These are phyloP conservation scores for Stephanodiscus triporus DNA, from an alignment of 108 stramenopile genomes.

Conservation along the genomic window DNA sequence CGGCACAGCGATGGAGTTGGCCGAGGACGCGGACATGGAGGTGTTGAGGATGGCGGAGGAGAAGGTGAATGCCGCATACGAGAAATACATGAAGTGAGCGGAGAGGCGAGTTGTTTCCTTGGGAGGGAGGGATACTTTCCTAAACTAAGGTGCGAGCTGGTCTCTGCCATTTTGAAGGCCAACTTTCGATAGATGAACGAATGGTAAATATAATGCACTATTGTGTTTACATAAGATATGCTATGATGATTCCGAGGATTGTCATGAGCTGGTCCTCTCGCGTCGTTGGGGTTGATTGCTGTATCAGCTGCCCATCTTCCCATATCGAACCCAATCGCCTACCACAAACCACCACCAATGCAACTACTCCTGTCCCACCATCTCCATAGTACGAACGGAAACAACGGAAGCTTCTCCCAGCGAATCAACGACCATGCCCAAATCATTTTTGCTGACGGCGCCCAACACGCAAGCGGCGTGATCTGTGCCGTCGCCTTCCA, in stretches of 20 bases:
- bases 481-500: slow-evolving; percentile 43
- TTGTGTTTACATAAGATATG: too few species aligned
- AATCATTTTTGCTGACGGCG: slow-evolving; percentile 18
- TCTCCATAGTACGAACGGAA: not conserved
- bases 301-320: slow-evolving; percentile 21
- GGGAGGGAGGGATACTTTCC: not conserved
- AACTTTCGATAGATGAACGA: not conserved
- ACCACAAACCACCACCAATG: slow-evolving; percentile 37
- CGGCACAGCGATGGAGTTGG: slow-evolving; percentile 49
- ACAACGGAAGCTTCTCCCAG: slow-evolving; percentile 22
- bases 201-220: not conserved
- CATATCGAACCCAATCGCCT: slow-evolving; percentile 32
- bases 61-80: slow-evolving; percentile 73
- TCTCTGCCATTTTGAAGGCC: not conserved
- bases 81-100: slow-evolving; percentile 49
- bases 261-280: slow-evolving; percentile 18
- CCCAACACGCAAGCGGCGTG: slow-evolving; percentile 39
- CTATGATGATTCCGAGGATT: too few species aligned
- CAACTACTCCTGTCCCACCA: too few species aligned
- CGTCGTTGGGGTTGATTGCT: slow-evolving; percentile 1
- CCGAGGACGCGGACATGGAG: slow-evolving; percentile 61
- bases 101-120: too few species aligned
- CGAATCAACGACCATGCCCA: slow-evolving; percentile 23
- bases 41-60: slow-evolving; percentile 72
- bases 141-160: not conserved